Evolutionary conservation across 1,284 basidiomycete genomes (phyloP), one percentile per base, ranked within the genome.

Genomic region (Cryptococcus sp.): DNA sequence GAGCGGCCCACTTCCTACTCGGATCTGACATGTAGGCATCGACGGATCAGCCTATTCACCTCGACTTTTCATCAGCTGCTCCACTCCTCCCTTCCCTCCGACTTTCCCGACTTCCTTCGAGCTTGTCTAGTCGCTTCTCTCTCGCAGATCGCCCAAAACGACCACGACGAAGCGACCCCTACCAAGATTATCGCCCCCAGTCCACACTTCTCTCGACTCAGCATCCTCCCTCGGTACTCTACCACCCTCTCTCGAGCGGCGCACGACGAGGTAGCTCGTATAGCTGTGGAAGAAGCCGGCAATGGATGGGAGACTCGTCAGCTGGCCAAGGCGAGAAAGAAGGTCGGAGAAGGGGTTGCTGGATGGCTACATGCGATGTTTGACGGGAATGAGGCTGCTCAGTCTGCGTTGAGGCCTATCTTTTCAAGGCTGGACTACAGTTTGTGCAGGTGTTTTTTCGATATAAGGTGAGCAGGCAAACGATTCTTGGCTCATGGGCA

Each of bases 361-460:
- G 82, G 83, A 2, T 91, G 89, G 88, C 83, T 91, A 80, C 60
- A 87, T 31, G 75, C 81, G 61, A 83, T 86, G 37, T 90, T 87
- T 65, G 86, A 66, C 10, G 64, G 57, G 10, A 48, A 48, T 39
- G 63, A 55, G 45, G 49, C 51, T 38, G 63, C 48, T 48, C 62
- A 63, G 38, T 66, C 59, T 5, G 82, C 88, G 76, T 75, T 92
- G 42, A 80, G 85, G 58, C 86, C 86, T 3, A 83, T 93, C 25
- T 86, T 87, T 34, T 84, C 85, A 1, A 76, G 91, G 47, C 90
- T 94, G 62, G 91, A 94, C 58, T 92, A 90, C 58, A 86, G 91
- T 58, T 82, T 94, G 58, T 88, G 87, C 69, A 91, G 90, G 72
- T 86, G 84, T 1, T 75, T 95, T 33, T 89, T 86, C 60, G 85